Percentiles rank a stretch among this genome's conserved stretches.
These are phyloP conservation scores for Phialophora chinensis DNA, from an alignment of 2,329 filamentous ascomycete genomes.

Conservation along the genomic window DNA sequence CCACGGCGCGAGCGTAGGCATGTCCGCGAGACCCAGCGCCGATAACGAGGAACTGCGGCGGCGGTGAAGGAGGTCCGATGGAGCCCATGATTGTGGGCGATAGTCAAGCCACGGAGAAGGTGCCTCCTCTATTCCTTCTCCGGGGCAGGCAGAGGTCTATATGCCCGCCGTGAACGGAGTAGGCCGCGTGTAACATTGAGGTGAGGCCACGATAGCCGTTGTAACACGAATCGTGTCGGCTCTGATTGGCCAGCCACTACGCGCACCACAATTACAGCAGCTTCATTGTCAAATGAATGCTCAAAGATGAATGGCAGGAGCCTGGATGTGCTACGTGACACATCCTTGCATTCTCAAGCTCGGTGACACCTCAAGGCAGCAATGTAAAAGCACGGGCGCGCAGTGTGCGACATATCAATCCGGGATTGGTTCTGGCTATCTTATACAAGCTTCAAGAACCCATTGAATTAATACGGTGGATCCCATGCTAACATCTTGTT, in stretches of 20 bases:
- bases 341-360: background rate
- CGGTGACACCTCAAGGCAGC: background rate
- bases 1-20: slow-evolving; percentile 73
- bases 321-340: background rate
- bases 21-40: slow-evolving; percentile 81
- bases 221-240: background rate
- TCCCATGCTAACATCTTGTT: background rate
- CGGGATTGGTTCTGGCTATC: too few relatives aligned
- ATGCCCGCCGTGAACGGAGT: background rate
- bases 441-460: too few relatives aligned
- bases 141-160: slow-evolving; percentile 2
- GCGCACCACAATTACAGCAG: background rate
- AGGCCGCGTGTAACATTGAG: background rate
- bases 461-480: background rate
- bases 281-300: background rate
- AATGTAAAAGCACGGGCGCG: background rate
- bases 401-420: background rate
- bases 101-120: background rate
- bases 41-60: slow-evolving; percentile 70
- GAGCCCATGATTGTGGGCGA: slow-evolving; percentile 33
- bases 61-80: slow-evolving; percentile 16
- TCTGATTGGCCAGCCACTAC: background rate
- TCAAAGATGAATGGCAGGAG: background rate
- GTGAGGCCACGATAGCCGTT: background rate
- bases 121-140: background rate